These are phyloP conservation scores for Nakaseomyces sp. DNA, from an alignment of 1,139 yeast species.

Conservation along the genomic window DNA sequence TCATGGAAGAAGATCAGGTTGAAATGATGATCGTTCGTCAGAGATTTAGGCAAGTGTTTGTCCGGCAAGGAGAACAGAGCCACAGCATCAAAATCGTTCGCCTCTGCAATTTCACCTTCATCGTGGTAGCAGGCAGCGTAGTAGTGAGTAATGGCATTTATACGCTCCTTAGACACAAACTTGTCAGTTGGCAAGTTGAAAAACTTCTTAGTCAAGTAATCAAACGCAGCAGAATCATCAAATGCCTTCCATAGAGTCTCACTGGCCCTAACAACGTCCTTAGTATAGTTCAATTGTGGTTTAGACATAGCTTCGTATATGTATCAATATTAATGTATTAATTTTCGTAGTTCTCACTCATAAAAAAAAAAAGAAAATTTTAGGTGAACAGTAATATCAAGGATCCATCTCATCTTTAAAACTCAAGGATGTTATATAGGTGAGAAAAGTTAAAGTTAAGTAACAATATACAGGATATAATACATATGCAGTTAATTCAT, in stretches of 20 bases:
- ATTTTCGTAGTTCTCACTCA: too few species aligned
- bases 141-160: constrained; percentile 20
- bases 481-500: too few species aligned
- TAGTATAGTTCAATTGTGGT: constrained; percentile 9
- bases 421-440: too few species aligned
- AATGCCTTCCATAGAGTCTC: constrained; percentile 26
- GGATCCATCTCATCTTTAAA: too few species aligned
- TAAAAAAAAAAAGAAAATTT: too few species aligned
- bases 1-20: constrained; percentile 26
- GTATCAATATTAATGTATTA: neutral
- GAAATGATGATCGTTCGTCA: constrained; percentile 25
- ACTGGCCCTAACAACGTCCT: constrained; percentile 21
- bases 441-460: too few species aligned
- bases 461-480: too few species aligned
- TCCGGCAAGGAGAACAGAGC: constrained; percentile 27
- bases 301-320: too few species aligned
- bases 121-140: constrained; percentile 22
- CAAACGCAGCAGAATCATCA: constrained; percentile 21
- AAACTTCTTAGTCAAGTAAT: constrained; percentile 26
- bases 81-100: constrained; percentile 29
- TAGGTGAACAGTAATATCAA: too few species aligned
- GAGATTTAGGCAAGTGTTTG: constrained; percentile 17
- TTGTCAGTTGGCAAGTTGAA: constrained; percentile 21
- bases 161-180: constrained; percentile 18
- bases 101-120: constrained; percentile 29